Percentiles rank a stretch among this genome's conserved stretches.
phyloP scores from a whole-genome alignment of 164 flowering plant species.

The Litsea cubeba region DNA sequence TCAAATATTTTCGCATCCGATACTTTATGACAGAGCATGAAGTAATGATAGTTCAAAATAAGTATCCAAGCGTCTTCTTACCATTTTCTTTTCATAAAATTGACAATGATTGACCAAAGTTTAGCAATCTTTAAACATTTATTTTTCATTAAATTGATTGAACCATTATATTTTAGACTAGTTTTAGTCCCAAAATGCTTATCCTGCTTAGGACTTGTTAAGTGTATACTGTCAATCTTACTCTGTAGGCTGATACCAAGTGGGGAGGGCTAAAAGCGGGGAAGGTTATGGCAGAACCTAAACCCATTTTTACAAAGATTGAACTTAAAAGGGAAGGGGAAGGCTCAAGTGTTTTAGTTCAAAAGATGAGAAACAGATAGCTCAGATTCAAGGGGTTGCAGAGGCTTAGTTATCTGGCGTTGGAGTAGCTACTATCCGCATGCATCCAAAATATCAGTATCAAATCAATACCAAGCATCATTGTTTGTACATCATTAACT shows the following conservation, averaged over 20 bases:
- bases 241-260: constrained; percentile 56
- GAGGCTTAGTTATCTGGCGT: constrained; percentile 35
- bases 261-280: constrained; percentile 96
- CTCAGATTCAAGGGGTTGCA: constrained; percentile 33
- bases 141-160: not conserved
- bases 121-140: not conserved
- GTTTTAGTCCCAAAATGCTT: no score
- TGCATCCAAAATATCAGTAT: no score
- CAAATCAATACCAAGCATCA: no score
- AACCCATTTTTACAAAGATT: constrained; percentile 83
- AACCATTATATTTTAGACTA: not conserved
- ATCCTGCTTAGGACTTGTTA: not conserved
- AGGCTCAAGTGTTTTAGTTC: constrained; percentile 24
- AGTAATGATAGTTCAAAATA: not conserved
- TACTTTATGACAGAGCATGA: not conserved
- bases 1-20: not conserved
- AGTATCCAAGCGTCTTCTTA: not conserved
- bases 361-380: constrained; percentile 28
- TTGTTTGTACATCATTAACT: no score
- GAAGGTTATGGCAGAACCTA: constrained; percentile 74
- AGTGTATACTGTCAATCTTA: not conserved
- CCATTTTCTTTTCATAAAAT: not conserved
- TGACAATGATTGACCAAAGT: not conserved
- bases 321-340: constrained; percentile 42
- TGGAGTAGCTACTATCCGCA: no score